Conservation (phyloP, 352 stramenopile genomes). For the Globisporangium iwayamae region DNA sequence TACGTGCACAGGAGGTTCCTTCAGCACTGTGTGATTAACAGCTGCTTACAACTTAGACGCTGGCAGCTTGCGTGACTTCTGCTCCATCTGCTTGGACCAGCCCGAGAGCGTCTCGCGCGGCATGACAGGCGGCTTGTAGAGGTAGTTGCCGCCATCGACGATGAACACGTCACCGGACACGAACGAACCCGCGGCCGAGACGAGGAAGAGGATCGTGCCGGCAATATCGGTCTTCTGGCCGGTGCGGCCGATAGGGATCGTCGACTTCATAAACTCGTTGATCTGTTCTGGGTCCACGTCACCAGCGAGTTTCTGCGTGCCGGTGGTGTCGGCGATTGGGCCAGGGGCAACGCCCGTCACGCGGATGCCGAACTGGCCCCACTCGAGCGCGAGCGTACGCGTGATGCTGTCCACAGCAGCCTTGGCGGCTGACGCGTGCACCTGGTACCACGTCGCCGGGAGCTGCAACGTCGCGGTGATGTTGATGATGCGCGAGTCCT, state of each 20-base stretch:
- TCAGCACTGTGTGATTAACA: background rate
- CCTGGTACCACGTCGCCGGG: conserved; percentile 92
- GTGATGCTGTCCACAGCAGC: conserved; percentile 94
- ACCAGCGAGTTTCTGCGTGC: conserved; percentile 89
- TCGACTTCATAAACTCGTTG: conserved; percentile 41
- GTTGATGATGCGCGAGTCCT: conserved; percentile 91
- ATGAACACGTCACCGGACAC: conserved; percentile 82
- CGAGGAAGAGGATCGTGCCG: conserved; percentile 74
- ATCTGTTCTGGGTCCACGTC: conserved; percentile 41
- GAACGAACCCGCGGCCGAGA: conserved; percentile 71
- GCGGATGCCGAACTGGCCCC: conserved; percentile 91
- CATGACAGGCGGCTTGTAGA: conserved; percentile 74
- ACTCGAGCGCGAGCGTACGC: conserved; percentile 94
- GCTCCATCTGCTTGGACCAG: conserved; percentile 80
- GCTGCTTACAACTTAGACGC: conserved; percentile 11
- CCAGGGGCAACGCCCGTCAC: conserved; percentile 95
- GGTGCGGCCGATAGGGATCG: conserved; percentile 72
- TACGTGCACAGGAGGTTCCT: background rate
- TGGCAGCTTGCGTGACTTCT: conserved; percentile 56
- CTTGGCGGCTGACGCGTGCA: conserved; percentile 94
- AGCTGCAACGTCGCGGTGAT: conserved; percentile 94
- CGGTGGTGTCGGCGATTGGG: conserved; percentile 93
- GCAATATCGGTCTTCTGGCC: conserved; percentile 86
- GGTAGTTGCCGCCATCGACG: conserved; percentile 80
- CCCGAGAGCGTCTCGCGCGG: conserved; percentile 59